Evolutionary conservation across 148 eudicot genomes (phyloP).

Genomic region (Amaranthus hypochondriacus): DNA sequence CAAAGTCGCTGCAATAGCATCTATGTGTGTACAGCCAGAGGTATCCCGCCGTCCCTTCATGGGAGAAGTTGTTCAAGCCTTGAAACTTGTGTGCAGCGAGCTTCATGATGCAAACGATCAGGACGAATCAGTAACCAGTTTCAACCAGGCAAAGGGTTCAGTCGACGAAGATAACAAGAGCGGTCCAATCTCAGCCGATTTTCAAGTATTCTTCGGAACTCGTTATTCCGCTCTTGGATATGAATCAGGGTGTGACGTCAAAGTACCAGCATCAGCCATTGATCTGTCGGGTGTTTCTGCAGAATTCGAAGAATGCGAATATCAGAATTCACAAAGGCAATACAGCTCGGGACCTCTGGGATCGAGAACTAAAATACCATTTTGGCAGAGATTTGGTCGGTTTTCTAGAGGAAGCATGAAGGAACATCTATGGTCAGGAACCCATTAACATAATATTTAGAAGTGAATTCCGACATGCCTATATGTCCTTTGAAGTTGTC

Average conservation of each 20-base stretch:
- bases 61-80: constrained; percentile 97
- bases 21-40: constrained; percentile 96
- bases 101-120: constrained; percentile 46
- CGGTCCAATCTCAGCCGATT: constrained; percentile 32
- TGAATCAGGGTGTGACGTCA: constrained; percentile 34
- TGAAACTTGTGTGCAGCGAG: constrained; percentile 81
- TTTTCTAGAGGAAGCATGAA: constrained; percentile 56
- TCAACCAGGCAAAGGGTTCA: constrained; percentile 33
- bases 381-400: constrained; percentile 59
- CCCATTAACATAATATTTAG: constrained; percentile 22
- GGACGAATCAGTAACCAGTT: constrained; percentile 28
- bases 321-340: constrained; percentile 36
- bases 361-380: constrained; percentile 37
- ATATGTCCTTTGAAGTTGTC: background rate
- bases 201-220: constrained; percentile 32
- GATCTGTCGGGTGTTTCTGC: constrained; percentile 43
- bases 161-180: constrained; percentile 25
- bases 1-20: constrained; percentile 82
- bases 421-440: constrained; percentile 41
- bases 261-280: constrained; percentile 41
- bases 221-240: constrained; percentile 23
- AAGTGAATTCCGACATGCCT: background rate
- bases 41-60: constrained; percentile 90
- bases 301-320: constrained; percentile 33
- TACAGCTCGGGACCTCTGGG: constrained; percentile 67